phyloP scores from a whole-genome alignment of 73 alveolate genomes.

The Paramecium tetraurelia region DNA sequence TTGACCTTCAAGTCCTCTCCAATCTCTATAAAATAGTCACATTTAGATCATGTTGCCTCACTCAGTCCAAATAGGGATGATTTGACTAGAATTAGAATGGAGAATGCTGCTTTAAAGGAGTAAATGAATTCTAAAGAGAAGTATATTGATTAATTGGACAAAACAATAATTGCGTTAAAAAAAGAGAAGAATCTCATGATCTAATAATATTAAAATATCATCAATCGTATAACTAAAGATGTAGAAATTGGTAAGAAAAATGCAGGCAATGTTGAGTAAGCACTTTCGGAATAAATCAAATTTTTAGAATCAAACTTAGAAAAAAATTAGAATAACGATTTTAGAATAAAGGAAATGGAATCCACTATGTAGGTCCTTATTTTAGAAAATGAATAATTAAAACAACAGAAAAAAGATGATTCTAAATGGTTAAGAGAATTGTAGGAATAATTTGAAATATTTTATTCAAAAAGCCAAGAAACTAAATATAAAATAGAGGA shows the following conservation, averaged over 20 bases:
- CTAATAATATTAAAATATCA: background rate
- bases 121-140: background rate
- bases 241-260: background rate
- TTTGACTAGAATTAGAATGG: background rate
- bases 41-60: background rate
- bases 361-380: background rate
- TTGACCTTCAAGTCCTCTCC: background rate
- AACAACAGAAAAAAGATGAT: background rate
- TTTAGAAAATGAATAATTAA: background rate
- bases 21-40: background rate
- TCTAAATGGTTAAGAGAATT: background rate
- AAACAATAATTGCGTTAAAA: background rate
- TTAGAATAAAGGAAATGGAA: background rate
- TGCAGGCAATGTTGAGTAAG: background rate
- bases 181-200: background rate
- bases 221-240: background rate
- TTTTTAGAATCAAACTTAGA: background rate
- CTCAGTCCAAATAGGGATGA: background rate
- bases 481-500: background rate
- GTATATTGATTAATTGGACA: background rate
- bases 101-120: background rate
- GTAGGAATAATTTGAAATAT: background rate
- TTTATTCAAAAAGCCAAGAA: background rate
- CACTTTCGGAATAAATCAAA: background rate
- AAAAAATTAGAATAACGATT: background rate